These are phyloP conservation scores for Phytopythium boreale DNA, from an alignment of 352 stramenopile genomes.

Conservation along the genomic window DNA sequence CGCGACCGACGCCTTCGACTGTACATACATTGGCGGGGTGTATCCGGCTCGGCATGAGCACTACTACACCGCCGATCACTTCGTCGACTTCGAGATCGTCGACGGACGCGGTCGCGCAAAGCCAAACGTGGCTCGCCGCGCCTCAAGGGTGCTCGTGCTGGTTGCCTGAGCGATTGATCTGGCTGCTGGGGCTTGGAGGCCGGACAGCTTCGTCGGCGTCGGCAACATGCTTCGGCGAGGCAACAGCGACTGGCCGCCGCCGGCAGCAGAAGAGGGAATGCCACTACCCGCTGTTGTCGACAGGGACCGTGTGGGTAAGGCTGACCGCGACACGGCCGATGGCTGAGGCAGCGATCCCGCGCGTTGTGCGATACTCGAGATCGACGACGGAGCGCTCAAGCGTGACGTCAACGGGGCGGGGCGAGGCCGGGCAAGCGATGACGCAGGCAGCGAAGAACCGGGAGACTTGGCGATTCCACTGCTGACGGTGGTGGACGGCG, in stretches of 20 bases:
- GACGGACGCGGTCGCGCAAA: background rate
- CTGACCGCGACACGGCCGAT: background rate
- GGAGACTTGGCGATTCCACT: background rate
- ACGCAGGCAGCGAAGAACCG: background rate
- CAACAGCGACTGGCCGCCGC: background rate
- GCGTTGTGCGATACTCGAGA: background rate
- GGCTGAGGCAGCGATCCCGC: background rate
- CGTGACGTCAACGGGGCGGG: background rate
- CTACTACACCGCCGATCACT: background rate
- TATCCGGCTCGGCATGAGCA: background rate
- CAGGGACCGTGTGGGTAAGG: background rate
- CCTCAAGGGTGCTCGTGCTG: background rate
- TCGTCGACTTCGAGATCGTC: background rate
- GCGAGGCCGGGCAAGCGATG: background rate
- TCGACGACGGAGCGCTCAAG: constrained; percentile 5
- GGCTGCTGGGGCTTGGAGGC: background rate
- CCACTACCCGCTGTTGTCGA: background rate
- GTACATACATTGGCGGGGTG: background rate
- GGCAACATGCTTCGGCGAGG: constrained; percentile 2
- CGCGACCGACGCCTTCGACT: background rate
- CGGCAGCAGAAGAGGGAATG: background rate
- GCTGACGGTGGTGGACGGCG: background rate
- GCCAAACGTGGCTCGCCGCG: constrained; percentile 5
- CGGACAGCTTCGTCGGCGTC: background rate
- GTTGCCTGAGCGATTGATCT: constrained; percentile 4